These are phyloP conservation scores for Kluyveromyces aestuarii DNA, from an alignment of 805 yeast genomes.

Conservation along the genomic window DNA sequence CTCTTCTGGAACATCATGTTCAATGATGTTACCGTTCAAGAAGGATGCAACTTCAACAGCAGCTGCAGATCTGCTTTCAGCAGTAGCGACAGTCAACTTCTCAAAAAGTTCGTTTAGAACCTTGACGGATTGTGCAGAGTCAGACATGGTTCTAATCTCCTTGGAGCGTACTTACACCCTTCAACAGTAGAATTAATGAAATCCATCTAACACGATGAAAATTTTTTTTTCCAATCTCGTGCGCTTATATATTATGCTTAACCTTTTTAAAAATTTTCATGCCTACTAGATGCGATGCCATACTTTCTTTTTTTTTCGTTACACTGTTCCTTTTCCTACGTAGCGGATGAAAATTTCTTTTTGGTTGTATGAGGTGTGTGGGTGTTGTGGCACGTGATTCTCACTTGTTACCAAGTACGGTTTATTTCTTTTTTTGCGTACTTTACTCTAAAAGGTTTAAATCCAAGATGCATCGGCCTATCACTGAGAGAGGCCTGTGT, in stretches of 20 bases:
- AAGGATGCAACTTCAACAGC: constrained; percentile 86
- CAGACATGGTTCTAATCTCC: constrained; percentile 30
- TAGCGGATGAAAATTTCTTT: neutral
- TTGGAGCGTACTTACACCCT: neutral
- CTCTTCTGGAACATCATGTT: constrained; percentile 92
- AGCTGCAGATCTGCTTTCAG: constrained; percentile 76
- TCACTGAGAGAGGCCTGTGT: no score
- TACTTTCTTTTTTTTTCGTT: neutral
- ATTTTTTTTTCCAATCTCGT: constrained; percentile 4
- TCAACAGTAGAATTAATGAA: neutral
- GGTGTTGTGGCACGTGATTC: neutral
- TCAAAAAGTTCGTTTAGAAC: constrained; percentile 90
- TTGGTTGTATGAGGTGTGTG: neutral
- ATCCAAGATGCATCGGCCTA: no score
- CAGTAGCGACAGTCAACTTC: constrained; percentile 81
- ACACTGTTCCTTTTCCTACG: neutral
- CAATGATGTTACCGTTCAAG: constrained; percentile 94
- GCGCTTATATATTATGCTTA: constrained; percentile 1
- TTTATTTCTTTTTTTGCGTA: neutral
- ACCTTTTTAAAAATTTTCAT: neutral
- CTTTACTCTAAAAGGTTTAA: no score
- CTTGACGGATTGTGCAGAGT: constrained; percentile 43
- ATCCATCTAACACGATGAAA: neutral
- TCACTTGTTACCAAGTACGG: neutral
- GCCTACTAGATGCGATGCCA: neutral